Evolutionary conservation across 2,329 filamentous ascomycete genomes (phyloP).

Genomic region (Sphaerulina musiva): DNA sequence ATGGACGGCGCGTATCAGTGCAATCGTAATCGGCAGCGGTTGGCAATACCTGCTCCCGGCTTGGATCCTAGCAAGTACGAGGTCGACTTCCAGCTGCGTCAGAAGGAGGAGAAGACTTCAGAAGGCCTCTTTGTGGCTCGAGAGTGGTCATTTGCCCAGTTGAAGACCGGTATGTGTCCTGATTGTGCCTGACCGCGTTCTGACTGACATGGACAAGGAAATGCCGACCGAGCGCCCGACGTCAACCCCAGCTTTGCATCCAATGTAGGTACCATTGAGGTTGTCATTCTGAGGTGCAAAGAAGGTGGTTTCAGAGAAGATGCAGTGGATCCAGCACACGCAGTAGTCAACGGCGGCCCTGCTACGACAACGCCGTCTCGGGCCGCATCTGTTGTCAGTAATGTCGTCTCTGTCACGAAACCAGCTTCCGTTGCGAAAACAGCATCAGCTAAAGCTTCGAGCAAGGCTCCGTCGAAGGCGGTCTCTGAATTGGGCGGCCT

Average conservation of each 20-base stretch:
- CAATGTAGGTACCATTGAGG: constrained; percentile 44
- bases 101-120: constrained; percentile 47
- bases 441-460: not conserved
- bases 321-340: constrained; percentile 7
- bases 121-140: constrained; percentile 46
- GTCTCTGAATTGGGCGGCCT: constrained; percentile 22
- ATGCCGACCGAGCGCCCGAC: constrained; percentile 35
- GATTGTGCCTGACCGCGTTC: not conserved
- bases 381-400: not conserved
- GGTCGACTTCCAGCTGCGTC: constrained; percentile 46
- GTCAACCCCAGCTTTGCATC: constrained; percentile 32
- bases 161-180: constrained; percentile 41
- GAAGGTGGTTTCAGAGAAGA: constrained; percentile 3
- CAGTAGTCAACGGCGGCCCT: not conserved
- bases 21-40: constrained; percentile 47
- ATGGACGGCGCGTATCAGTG: constrained; percentile 54
- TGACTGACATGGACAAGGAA: constrained; percentile 28
- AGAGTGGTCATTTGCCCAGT: constrained; percentile 49
- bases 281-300: constrained; percentile 42
- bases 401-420: not conserved
- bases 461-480: constrained; percentile 16
- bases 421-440: constrained; percentile 7
- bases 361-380: not conserved
- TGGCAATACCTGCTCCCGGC: constrained; percentile 32
- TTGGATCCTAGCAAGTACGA: constrained; percentile 31